Percentiles rank a stretch among this genome's conserved stretches.
These are phyloP conservation scores for Omphalotus olearius DNA, from an alignment of 1,284 basidiomycete genomes.

Conservation along the genomic window DNA sequence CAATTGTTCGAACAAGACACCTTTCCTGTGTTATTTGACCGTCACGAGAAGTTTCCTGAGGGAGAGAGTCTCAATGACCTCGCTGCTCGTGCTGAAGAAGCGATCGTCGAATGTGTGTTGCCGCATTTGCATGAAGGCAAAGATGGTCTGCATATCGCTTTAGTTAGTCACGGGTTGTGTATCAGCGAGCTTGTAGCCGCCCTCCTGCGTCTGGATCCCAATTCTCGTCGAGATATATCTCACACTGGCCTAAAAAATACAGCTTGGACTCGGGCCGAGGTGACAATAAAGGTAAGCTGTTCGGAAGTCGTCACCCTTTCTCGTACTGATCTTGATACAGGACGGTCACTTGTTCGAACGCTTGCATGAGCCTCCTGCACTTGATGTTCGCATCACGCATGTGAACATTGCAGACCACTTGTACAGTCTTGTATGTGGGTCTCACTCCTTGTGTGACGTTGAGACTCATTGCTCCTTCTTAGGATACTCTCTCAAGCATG, in stretches of 20 bases:
- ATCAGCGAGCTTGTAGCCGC: conserved; percentile 59
- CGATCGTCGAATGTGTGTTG: conserved; percentile 53
- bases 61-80: conserved; percentile 72
- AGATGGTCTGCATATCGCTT: conserved; percentile 45
- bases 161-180: conserved; percentile 74
- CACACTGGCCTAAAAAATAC: conserved; percentile 58
- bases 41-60: conserved; percentile 55
- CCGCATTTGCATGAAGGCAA: conserved; percentile 44
- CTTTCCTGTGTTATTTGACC: conserved; percentile 44
- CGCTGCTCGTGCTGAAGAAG: conserved; percentile 48
- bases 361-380: neutral
- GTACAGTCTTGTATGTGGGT: neutral
- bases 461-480: conserved; percentile 16
- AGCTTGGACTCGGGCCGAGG: conserved; percentile 55
- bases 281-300: conserved; percentile 38
- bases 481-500: conserved; percentile 15
- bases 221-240: conserved; percentile 24
- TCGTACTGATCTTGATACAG: conserved; percentile 2
- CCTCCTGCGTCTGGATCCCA: conserved; percentile 44
- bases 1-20: conserved; percentile 41
- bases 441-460: conserved; percentile 1
- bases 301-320: neutral
- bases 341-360: neutral
- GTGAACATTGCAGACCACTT: conserved; percentile 27
- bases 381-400: conserved; percentile 24